A percentile compares a stretch with the other conserved stretches of the same genome.
These are phyloP conservation scores for Calcarisporium arbuscula DNA, from an alignment of 2,329 filamentous ascomycete species.

Conservation along the genomic window DNA sequence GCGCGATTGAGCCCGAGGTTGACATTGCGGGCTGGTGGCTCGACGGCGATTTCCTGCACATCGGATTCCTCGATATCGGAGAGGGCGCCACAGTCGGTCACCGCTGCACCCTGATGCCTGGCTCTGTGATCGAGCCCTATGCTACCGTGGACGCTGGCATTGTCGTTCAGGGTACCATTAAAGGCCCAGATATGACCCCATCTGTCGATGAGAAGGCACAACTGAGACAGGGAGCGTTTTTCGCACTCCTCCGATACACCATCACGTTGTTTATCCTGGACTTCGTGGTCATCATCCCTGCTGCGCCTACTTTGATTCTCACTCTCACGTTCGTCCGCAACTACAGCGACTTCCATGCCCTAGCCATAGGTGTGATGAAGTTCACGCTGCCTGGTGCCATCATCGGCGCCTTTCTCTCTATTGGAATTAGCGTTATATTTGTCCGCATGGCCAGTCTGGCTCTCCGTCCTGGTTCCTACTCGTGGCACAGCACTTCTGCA, in stretches of 20 bases:
- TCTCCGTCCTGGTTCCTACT: constrained; percentile 12
- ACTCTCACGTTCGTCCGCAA: constrained; percentile 9
- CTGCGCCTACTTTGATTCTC: constrained; percentile 8
- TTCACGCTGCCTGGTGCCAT: constrained; percentile 7
- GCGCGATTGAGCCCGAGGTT: constrained; percentile 14
- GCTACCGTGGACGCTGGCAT: constrained; percentile 11
- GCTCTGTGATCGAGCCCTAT: constrained; percentile 10
- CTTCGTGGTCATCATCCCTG: constrained; percentile 7
- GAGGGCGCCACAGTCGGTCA: constrained; percentile 13
- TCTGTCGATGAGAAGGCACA: constrained; percentile 1
- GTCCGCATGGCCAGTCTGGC: constrained; percentile 9
- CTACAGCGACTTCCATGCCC: constrained; percentile 8
- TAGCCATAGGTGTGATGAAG: constrained; percentile 6
- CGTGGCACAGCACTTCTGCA: constrained; percentile 13
- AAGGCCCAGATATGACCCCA: constrained; percentile 3
- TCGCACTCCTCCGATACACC: constrained; percentile 9
- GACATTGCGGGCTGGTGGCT: constrained; percentile 16
- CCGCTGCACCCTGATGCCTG: constrained; percentile 13
- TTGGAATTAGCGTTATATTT: neutral
- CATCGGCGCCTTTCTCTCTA: constrained; percentile 8
- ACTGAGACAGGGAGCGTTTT: constrained; percentile 1
- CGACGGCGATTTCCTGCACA: constrained; percentile 15
- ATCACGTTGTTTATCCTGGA: constrained; percentile 9
- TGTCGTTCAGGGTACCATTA: constrained; percentile 9
- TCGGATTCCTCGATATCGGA: constrained; percentile 11